Evolutionary conservation across 2,329 filamentous ascomycete species (phyloP), one percentile per base, ranked within the genome.

Genomic region (Emydomyces testavorans): DNA sequence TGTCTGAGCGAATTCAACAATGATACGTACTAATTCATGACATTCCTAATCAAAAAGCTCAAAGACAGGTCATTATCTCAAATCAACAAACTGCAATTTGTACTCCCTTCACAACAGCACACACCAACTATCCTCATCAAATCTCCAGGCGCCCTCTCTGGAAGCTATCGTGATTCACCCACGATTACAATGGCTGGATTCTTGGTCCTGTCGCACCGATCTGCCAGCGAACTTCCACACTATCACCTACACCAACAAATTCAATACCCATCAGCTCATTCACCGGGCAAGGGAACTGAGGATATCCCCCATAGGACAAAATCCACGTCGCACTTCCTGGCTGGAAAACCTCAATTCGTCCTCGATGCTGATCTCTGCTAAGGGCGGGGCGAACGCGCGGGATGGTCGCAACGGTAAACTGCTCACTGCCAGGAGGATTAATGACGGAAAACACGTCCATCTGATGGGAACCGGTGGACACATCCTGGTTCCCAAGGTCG

Each of bases 191-290:
- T 5, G 43, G 32, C 34, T 51, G 45, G 20, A 58, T 52, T 4
- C 49, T 36, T 10, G 55, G 57, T 11, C 57, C 57, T 15, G 54
- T 58, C 20, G 53, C 53, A 5, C 57, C 57, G 47, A 57, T 58
- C 51, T 56, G 50, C 57, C 57, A 60, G 5, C 50, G 41, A 18
- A 58, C 47, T 5, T 46, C 49, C 38, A 58, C 54, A n/a, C 16
- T 36, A 47, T 60, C 58, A 15, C 51, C 52, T 3, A 52, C 58
- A 1, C 58, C 58, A 15, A 60, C 58, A 53, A 56, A 58, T 48
- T 60, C 58, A 43, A 56, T 51, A 11, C 53, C 58, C 29, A 58
- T 44, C 34, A 56, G 26, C 48, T 53, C n/a, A 1, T 50, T 52
- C 6, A 50, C 55, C 16, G 54, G 57, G 37, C 57, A 58, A 6